Percentiles rank a stretch among this genome's conserved stretches.
These are phyloP conservation scores for Dendrobium nobile DNA, from an alignment of 106 monocot genomes.

Conservation along the genomic window DNA sequence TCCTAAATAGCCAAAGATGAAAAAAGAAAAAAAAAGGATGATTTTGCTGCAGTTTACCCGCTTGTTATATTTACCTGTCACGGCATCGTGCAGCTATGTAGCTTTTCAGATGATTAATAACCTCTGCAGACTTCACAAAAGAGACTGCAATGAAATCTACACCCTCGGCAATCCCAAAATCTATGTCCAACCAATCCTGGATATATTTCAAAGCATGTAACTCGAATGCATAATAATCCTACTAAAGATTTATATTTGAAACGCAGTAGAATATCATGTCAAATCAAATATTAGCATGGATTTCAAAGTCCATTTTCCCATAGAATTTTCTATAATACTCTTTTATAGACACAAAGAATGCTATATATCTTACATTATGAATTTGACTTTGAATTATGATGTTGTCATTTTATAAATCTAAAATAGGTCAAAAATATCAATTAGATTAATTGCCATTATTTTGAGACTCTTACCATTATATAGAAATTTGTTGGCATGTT, in stretches of 20 bases:
- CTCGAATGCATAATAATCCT: not conserved
- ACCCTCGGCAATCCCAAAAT: constrained; percentile 82
- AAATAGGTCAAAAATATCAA: too few species aligned
- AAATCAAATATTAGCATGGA: not conserved
- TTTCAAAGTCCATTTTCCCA: not conserved
- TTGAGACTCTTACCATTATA: too few species aligned
- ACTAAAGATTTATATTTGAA: not conserved
- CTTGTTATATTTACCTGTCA: constrained; percentile 41
- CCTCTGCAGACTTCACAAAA: constrained; percentile 82
- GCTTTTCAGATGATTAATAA: constrained; percentile 84
- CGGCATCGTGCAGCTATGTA: constrained; percentile 70
- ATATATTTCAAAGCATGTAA: not conserved
- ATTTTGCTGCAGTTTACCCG: not conserved
- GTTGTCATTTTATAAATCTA: too few species aligned
- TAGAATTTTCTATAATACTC: not conserved
- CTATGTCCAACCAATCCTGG: constrained; percentile 87
- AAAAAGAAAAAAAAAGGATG: not conserved
- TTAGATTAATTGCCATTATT: too few species aligned
- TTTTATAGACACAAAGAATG: not conserved
- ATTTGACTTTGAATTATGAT: too few species aligned
- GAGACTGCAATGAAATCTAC: constrained; percentile 78
- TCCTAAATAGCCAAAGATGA: not conserved
- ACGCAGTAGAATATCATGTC: not conserved
- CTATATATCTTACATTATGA: too few species aligned
- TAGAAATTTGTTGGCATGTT: too few species aligned